Conservation (phyloP, 2,329 filamentous ascomycete genomes). For the Neofusicoccum ribis region DNA sequence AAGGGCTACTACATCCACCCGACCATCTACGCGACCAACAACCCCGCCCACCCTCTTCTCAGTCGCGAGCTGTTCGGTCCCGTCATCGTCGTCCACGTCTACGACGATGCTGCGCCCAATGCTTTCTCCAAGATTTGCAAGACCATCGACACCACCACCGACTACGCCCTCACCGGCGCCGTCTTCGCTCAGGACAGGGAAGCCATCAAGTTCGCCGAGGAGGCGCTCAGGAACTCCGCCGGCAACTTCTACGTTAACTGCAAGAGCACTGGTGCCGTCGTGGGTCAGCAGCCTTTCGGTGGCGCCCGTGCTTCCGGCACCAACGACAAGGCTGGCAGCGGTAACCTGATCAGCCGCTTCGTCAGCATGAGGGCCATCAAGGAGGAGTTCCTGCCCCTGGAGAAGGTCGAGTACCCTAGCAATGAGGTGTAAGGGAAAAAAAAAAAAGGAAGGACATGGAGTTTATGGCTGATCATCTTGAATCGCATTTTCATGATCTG, state of each 20-base stretch:
- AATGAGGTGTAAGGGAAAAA: conserved; percentile 46
- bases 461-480: not conserved
- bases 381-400: conserved; percentile 54
- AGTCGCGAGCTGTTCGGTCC: conserved; percentile 82
- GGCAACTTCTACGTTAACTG: conserved; percentile 88
- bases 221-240: conserved; percentile 69
- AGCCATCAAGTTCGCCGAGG: conserved; percentile 67
- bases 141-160: conserved; percentile 68
- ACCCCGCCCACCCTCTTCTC: conserved; percentile 73
- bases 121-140: conserved; percentile 63
- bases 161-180: conserved; percentile 76
- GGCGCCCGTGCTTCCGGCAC: conserved; percentile 58
- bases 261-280: conserved; percentile 62
- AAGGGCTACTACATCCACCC: conserved; percentile 83
- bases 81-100: conserved; percentile 72
- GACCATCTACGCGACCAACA: conserved; percentile 75
- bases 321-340: conserved; percentile 59
- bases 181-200: conserved; percentile 71
- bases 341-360: conserved; percentile 53
- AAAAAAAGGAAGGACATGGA: not conserved
- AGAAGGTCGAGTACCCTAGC: conserved; percentile 54
- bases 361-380: conserved; percentile 59
- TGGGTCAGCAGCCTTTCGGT: conserved; percentile 54
- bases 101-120: conserved; percentile 64
- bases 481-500: not conserved